These are phyloP conservation scores for Aspergillus puulaauensis DNA, from an alignment of 2,329 filamentous ascomycete species.

Conservation along the genomic window DNA sequence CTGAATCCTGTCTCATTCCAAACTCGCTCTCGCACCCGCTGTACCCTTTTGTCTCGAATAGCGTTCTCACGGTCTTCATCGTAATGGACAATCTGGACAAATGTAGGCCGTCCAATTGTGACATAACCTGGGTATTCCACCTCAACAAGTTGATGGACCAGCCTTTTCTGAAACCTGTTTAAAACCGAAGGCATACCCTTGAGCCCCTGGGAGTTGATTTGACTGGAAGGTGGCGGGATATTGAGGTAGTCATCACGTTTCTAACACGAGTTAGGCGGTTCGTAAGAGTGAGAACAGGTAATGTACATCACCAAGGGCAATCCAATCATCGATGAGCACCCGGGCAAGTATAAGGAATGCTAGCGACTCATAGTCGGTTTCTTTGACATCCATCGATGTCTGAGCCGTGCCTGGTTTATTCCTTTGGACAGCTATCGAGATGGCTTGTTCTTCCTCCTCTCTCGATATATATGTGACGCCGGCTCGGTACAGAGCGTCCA, in stretches of 20 bases:
- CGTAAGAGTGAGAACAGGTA: not conserved
- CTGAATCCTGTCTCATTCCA: conserved; percentile 42
- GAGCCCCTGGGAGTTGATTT: conserved; percentile 16
- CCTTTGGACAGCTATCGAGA: conserved; percentile 46
- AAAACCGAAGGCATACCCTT: conserved; percentile 33
- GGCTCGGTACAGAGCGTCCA: conserved; percentile 54
- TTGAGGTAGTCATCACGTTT: conserved; percentile 44
- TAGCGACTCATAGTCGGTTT: conserved; percentile 53
- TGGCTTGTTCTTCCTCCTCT: conserved; percentile 54
- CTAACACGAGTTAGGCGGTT: conserved; percentile 14
- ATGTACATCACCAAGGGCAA: conserved; percentile 27
- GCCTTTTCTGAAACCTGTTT: conserved; percentile 61
- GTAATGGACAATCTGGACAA: conserved; percentile 42
- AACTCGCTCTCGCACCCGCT: conserved; percentile 27
- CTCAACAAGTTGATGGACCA: conserved; percentile 66
- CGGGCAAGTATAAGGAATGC: conserved; percentile 52
- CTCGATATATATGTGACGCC: conserved; percentile 65
- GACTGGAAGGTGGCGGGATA: conserved; percentile 36
- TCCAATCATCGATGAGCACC: conserved; percentile 49
- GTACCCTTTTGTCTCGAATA: conserved; percentile 29
- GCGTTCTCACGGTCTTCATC: conserved; percentile 37
- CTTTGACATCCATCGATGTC: conserved; percentile 50
- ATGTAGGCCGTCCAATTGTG: conserved; percentile 37
- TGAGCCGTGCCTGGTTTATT: conserved; percentile 30
- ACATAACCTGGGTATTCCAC: conserved; percentile 54